A percentile compares a stretch with the other conserved stretches of the same genome.
Conservation (phyloP, 257 asterid genomes). For the Solanum commersonii region DNA sequence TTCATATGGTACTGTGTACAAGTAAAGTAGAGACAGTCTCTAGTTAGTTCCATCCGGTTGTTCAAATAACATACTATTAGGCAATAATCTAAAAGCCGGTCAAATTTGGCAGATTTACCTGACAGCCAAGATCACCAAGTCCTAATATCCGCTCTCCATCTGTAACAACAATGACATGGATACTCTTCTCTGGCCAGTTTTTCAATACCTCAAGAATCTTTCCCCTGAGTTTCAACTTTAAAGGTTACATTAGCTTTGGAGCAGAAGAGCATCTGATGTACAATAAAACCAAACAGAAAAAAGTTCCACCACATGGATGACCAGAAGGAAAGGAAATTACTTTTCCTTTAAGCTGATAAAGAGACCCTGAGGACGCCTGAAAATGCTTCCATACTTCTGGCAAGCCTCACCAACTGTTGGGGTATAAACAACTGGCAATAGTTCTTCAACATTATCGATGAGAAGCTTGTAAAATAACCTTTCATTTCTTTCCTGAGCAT, state of each 20-base stretch:
- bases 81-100: background rate
- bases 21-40: background rate
- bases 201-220: slow-evolving; percentile 76
- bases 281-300: background rate
- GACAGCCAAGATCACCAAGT: slow-evolving; percentile 97
- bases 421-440: slow-evolving; percentile 83
- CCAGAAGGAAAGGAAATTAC: slow-evolving; percentile 22
- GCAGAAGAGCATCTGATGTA: background rate
- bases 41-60: background rate
- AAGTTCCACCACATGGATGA: background rate
- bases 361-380: slow-evolving; percentile 92
- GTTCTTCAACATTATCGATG: slow-evolving; percentile 83
- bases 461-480: slow-evolving; percentile 91
- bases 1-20: background rate
- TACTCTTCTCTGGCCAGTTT: slow-evolving; percentile 86
- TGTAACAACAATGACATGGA: slow-evolving; percentile 92
- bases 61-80: background rate
- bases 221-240: slow-evolving; percentile 38
- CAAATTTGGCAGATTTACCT: slow-evolving; percentile 31
- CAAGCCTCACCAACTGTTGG: slow-evolving; percentile 97
- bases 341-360: slow-evolving; percentile 82
- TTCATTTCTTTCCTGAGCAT: slow-evolving; percentile 73
- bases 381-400: slow-evolving; percentile 89
- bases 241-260: background rate
- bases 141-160: slow-evolving; percentile 97